phyloP scores from a whole-genome alignment of 164 flowering plant species.

The Warburgia ugandensis region DNA sequence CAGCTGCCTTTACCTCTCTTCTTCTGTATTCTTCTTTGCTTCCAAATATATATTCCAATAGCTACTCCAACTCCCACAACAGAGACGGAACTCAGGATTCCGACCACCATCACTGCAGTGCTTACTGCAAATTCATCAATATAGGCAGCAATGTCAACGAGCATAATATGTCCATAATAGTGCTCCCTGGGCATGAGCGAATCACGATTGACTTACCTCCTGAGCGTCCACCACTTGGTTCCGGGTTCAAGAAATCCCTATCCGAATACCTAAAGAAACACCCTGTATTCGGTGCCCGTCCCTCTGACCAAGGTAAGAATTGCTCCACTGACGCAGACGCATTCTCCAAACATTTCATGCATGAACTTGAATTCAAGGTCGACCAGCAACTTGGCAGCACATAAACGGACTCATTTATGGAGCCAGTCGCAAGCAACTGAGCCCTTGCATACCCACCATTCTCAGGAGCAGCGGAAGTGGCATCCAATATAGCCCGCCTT shows the following conservation, averaged over 20 bases:
- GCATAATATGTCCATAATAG: too few relatives aligned
- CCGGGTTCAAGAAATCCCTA: constrained; percentile 55
- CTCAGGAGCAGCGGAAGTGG: constrained; percentile 38
- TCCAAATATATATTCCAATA: constrained; percentile 52
- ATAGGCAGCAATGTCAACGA: too few relatives aligned
- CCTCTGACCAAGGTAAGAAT: constrained; percentile 84
- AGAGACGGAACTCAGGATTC: constrained; percentile 45
- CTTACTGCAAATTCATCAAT: constrained; percentile 46
- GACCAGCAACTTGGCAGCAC: constrained; percentile 82
- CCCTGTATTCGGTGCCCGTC: constrained; percentile 71
- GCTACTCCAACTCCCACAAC: constrained; percentile 35
- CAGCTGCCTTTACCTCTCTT: constrained; percentile 57
- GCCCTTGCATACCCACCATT: constrained; percentile 41
- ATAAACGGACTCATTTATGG: constrained; percentile 49
- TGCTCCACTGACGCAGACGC: constrained; percentile 47
- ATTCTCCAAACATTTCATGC: constrained; percentile 59
- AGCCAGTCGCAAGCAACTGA: constrained; percentile 23
- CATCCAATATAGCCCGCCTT: constrained; percentile 37
- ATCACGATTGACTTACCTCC: constrained; percentile 31
- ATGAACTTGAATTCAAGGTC: constrained; percentile 42
- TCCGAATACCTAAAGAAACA: constrained; percentile 92
- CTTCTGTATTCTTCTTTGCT: constrained; percentile 45
- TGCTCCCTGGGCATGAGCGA: too few relatives aligned
- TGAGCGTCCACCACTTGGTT: constrained; percentile 24
- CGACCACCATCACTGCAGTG: constrained; percentile 36